These are phyloP conservation scores for Backusella psychrophila DNA, from an alignment of 192 early-diverging fungal genomes.

Conservation along the genomic window DNA sequence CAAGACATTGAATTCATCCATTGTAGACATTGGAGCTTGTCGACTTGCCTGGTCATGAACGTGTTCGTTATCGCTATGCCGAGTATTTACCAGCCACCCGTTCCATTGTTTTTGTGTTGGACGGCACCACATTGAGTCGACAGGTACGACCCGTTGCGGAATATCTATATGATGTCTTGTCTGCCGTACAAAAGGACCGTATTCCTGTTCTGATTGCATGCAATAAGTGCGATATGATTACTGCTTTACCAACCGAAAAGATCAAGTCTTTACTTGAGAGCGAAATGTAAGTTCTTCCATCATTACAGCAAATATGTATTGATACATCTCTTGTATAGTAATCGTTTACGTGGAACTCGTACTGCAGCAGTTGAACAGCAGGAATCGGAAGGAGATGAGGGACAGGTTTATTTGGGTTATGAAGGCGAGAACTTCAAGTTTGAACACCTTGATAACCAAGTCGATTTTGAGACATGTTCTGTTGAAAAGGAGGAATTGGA, in stretches of 20 bases:
- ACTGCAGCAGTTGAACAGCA: conserved; percentile 66
- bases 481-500: conserved; percentile 59
- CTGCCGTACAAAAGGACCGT: conserved; percentile 50
- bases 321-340: conserved; percentile 37
- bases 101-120: conserved; percentile 78
- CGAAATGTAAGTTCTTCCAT: conserved; percentile 61
- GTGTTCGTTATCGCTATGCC: conserved; percentile 68
- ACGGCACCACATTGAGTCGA: conserved; percentile 59
- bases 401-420: conserved; percentile 73
- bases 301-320: not conserved
- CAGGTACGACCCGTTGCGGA: conserved; percentile 65
- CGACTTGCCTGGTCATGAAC: conserved; percentile 89
- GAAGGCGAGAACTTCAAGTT: conserved; percentile 81
- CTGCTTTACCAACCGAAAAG: conserved; percentile 63
- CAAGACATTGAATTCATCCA: not conserved
- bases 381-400: conserved; percentile 57
- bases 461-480: conserved; percentile 65
- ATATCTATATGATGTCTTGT: conserved; percentile 79
- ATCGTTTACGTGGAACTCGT: conserved; percentile 62
- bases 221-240: conserved; percentile 81
- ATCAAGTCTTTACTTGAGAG: conserved; percentile 68
- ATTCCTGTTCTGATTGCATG: conserved; percentile 73
- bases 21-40: conserved; percentile 55
- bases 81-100: conserved; percentile 68
- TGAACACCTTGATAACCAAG: conserved; percentile 71